Evolutionary conservation across 768 basidiomycete genomes (phyloP).

Genomic region (Trametes cinnabarina): DNA sequence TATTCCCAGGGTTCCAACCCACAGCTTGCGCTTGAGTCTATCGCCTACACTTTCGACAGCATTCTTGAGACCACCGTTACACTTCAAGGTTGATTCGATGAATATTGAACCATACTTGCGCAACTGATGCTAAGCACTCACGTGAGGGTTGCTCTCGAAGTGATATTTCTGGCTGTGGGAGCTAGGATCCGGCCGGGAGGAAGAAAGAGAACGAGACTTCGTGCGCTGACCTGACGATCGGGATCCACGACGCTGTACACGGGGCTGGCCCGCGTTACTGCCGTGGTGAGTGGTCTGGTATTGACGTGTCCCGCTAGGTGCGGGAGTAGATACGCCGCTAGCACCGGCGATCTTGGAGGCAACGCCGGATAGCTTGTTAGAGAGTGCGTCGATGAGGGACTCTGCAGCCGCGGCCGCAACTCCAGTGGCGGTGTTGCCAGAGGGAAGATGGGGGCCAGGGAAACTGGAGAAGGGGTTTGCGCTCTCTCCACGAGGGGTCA

Average conservation of each 20-base stretch:
- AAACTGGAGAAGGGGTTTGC: constrained; percentile 57
- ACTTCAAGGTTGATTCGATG: constrained; percentile 20
- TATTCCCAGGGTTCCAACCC: constrained; percentile 75
- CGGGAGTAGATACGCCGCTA: constrained; percentile 1
- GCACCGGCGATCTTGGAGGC: constrained; percentile 18
- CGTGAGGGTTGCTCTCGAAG: constrained; percentile 59
- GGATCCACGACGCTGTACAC: constrained; percentile 27
- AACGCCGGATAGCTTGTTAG: constrained; percentile 6
- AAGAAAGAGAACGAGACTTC: constrained; percentile 23
- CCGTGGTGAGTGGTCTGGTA: constrained; percentile 47
- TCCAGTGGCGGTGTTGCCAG: constrained; percentile 5
- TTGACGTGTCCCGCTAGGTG: constrained; percentile 10
- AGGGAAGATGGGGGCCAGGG: constrained; percentile 21
- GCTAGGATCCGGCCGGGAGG: constrained; percentile 42
- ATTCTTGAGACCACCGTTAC: constrained; percentile 84
- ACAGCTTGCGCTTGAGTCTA: constrained; percentile 49
- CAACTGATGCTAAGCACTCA: background rate
- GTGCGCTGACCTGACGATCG: constrained; percentile 18
- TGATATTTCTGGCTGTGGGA: constrained; percentile 41
- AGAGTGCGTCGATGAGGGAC: constrained; percentile 26
- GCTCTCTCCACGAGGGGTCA: constrained; percentile 41
- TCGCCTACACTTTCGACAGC: constrained; percentile 64
- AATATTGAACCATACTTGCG: background rate
- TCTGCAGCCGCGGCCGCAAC: constrained; percentile 13
- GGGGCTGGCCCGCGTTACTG: constrained; percentile 23